Evolutionary conservation across 768 basidiomycete species (phyloP), one percentile per base, ranked within the genome.

Genomic region (Leccinum barrowsii): DNA sequence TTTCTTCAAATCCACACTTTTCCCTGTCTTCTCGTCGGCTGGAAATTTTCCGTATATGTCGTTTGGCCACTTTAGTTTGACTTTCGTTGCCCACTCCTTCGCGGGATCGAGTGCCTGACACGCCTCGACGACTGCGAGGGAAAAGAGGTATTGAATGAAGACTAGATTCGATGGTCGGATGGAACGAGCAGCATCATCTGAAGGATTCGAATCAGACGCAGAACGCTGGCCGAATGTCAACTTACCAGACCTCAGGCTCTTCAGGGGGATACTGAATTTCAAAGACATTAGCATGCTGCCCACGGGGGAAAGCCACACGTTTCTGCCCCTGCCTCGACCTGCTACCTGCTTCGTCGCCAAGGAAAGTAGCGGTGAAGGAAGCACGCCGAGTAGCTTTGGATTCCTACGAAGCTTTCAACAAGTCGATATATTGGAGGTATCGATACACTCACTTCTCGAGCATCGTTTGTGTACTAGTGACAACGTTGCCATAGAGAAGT

Each of bases 51-150:
- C 89, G 66, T 98, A 98, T 4, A 99, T 77, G 65, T 98, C 97
- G 67, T 98, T 98, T 19, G 96, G 97, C 97, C 97, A 98, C 72
- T 98, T 98, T 24, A 98, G 76, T 42, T 86, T 79, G 11, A 97
- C 82, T 13, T 78, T 77, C 2, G 83, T 74, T 12, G 83, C 86
- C 52, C 75, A 77, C 34, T 17, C 22, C 56, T 70, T 22, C 48
- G 57, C 83, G 0, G 87, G 76, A n/a, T 86, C 78, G 10, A 65
- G 75, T 2, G 75, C 74, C 2, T 85, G 81, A 63, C 91, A 92
- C 1, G 89, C 94, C 63, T 94, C 89, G 17, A 87, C 84, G n/a
- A 98, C 87, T 1, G 94, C 94, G 42, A 98, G 76, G 0, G 89
- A 89, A 60, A 90, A 90, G 4, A 99, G 81, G 70, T 99, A 98